A percentile compares a stretch with the other conserved stretches of the same genome.
Evolutionary conservation across 2,329 filamentous ascomycete genomes (phyloP).

Genomic region (Arthrobotrys iridis): DNA sequence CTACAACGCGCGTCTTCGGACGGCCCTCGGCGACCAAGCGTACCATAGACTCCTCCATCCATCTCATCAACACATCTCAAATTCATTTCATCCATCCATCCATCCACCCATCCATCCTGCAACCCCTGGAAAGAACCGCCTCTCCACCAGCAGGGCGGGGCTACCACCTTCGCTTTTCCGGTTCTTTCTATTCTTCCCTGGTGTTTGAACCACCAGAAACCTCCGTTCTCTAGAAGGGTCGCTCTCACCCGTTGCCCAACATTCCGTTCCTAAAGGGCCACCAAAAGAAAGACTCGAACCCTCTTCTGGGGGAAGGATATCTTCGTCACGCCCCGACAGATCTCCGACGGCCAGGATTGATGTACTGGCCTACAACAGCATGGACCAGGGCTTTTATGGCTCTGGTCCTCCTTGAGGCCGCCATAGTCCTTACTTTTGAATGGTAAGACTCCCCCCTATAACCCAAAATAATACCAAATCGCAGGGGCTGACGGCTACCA

Average conservation of each 20-base stretch:
- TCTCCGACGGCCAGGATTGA: constrained; percentile 63
- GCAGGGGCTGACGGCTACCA: constrained; percentile 61
- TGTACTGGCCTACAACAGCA: constrained; percentile 81
- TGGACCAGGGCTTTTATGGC: constrained; percentile 91
- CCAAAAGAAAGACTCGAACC: constrained; percentile 60
- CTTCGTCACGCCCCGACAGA: constrained; percentile 59
- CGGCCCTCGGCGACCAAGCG: constrained; percentile 3
- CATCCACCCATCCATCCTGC: background rate
- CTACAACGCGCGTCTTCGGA: constrained; percentile 33
- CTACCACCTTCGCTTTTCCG: constrained; percentile 37
- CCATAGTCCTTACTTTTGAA: constrained; percentile 84
- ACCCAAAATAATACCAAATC: constrained; percentile 38
- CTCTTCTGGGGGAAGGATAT: constrained; percentile 61
- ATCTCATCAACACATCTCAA: constrained; percentile 1
- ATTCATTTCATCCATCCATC: background rate
- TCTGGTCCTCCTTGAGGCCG: constrained; percentile 77
- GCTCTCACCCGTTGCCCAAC: constrained; percentile 39
- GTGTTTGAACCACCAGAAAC: constrained; percentile 50
- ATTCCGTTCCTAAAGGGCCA: constrained; percentile 56
- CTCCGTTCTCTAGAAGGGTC: constrained; percentile 57
- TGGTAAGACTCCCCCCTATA: constrained; percentile 69
- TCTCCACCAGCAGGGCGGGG: constrained; percentile 23
- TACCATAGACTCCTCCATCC: background rate
- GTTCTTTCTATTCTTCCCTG: constrained; percentile 13
- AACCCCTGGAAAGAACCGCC: constrained; percentile 7